phyloP scores from a whole-genome alignment of 1,139 yeast species.

The Wickerhamomyces sp. region DNA sequence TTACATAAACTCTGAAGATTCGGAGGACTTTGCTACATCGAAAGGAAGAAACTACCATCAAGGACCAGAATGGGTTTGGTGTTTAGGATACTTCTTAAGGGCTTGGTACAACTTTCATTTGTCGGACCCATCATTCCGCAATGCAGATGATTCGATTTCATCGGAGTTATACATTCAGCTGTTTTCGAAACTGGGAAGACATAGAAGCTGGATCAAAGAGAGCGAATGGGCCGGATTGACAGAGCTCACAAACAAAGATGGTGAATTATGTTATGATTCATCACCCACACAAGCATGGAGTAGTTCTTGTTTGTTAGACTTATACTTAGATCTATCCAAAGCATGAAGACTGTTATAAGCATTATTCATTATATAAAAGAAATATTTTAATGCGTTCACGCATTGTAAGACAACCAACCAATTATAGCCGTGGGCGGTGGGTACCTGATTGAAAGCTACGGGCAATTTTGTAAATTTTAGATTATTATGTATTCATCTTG shows the following conservation, averaged over 20 bases:
- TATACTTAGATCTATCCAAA: slow-evolving; percentile 58
- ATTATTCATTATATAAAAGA: not conserved
- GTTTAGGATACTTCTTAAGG: slow-evolving; percentile 78
- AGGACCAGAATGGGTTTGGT: slow-evolving; percentile 99
- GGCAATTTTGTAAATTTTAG: too few species aligned
- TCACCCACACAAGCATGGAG: slow-evolving; percentile 99
- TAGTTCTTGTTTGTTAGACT: slow-evolving; percentile 75
- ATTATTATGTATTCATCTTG: too few species aligned
- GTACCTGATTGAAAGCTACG: too few species aligned
- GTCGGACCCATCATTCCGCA: slow-evolving; percentile 27
- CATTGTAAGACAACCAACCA: too few species aligned
- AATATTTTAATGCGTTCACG: too few species aligned
- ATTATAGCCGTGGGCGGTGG: too few species aligned
- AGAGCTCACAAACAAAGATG: slow-evolving; percentile 87
- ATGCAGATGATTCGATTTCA: slow-evolving; percentile 32
- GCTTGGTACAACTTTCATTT: slow-evolving; percentile 61
- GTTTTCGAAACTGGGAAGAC: slow-evolving; percentile 56
- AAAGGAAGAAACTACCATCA: slow-evolving; percentile 97
- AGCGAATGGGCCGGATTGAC: slow-evolving; percentile 94
- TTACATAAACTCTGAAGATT: slow-evolving; percentile 76
- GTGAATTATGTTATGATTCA: slow-evolving; percentile 74
- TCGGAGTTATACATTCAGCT: slow-evolving; percentile 40
- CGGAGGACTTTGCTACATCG: slow-evolving; percentile 83
- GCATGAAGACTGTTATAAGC: slow-evolving; percentile 9
- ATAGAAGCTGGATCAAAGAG: slow-evolving; percentile 61